A percentile compares a stretch with the other conserved stretches of the same genome.
Evolutionary conservation across 306 rosid genomes (phyloP).

Genomic region (Quercus parvula): DNA sequence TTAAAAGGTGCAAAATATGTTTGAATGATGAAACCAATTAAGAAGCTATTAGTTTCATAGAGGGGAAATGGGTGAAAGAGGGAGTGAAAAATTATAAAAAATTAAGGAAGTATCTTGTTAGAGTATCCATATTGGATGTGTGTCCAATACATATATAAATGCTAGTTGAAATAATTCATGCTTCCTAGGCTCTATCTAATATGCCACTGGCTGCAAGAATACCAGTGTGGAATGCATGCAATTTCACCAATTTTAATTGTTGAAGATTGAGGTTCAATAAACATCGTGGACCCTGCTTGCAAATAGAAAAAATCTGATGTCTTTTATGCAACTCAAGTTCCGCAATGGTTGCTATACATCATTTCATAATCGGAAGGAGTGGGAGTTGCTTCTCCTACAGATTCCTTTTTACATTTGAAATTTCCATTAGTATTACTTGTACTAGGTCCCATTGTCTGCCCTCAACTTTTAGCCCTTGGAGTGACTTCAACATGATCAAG

Average conservation of each 20-base stretch:
- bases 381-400: not conserved
- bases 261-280: not conserved
- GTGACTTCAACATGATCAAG: conserved; percentile 12
- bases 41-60: no score
- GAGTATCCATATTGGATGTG: no score
- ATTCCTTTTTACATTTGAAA: not conserved
- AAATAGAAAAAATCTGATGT: not conserved
- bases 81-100: no score
- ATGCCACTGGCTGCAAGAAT: not conserved
- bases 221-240: not conserved
- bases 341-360: not conserved
- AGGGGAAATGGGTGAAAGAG: no score
- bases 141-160: no score
- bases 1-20: no score
- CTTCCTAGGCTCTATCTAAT: not conserved
- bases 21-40: no score
- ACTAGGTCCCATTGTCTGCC: conserved; percentile 19
- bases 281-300: not conserved
- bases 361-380: conserved; percentile 4
- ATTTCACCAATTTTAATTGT: not conserved
- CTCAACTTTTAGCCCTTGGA: not conserved
- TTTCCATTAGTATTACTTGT: not conserved
- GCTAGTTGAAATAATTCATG: no score
- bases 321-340: not conserved
- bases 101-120: no score